Conservation (phyloP, 768 basidiomycete genomes). For the Postia placenta region DNA sequence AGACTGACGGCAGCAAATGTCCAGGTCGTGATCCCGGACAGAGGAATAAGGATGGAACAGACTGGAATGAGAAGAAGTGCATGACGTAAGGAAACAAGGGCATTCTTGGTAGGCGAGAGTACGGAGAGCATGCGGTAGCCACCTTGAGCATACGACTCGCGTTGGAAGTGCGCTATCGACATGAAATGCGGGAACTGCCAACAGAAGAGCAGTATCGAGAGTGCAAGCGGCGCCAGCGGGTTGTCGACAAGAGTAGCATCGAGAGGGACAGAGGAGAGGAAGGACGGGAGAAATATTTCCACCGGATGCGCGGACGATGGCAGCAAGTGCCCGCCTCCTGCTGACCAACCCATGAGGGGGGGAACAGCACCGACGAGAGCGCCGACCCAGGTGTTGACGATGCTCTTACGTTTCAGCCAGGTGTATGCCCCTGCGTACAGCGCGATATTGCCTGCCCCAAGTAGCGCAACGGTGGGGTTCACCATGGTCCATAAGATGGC, state of each 20-base stretch:
- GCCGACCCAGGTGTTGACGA: conserved; percentile 92
- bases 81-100: conserved; percentile 82
- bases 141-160: conserved; percentile 85
- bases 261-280: conserved; percentile 37
- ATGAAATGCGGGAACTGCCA: conserved; percentile 99
- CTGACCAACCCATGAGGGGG: conserved; percentile 98
- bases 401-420: conserved; percentile 77
- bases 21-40: conserved; percentile 94
- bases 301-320: conserved; percentile 55
- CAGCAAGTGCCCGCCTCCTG: conserved; percentile 75
- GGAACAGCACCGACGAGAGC: conserved; percentile 89
- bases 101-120: conserved; percentile 69
- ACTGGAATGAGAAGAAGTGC: conserved; percentile 69
- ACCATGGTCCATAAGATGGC: conserved; percentile 74
- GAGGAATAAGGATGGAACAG: conserved; percentile 73
- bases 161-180: conserved; percentile 79
- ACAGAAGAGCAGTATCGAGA: conserved; percentile 83
- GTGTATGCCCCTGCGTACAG: conserved; percentile 94
- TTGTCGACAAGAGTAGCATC: conserved; percentile 48
- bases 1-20: conserved; percentile 73
- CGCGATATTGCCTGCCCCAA: conserved; percentile 79
- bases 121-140: conserved; percentile 93
- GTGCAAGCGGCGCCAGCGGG: conserved; percentile 70
- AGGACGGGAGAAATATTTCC: conserved; percentile 55
- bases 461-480: conserved; percentile 77